A percentile compares a stretch with the other conserved stretches of the same genome.
Conservation (phyloP, 2,329 filamentous ascomycete genomes). For the Cryoendolithus antarcticus region DNA sequence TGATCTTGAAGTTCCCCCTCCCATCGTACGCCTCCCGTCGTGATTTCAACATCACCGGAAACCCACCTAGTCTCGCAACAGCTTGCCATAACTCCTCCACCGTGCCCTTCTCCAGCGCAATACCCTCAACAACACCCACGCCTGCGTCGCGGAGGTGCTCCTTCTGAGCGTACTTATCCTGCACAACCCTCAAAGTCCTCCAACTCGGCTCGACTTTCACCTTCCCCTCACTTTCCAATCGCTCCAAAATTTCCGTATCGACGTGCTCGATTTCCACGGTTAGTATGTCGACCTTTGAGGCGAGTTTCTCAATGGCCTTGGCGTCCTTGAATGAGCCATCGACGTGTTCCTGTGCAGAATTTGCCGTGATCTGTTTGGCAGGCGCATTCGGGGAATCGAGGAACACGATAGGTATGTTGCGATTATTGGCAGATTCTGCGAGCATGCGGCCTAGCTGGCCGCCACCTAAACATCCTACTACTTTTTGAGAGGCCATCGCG, state of each 20-base stretch:
- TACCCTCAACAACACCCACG: conserved; percentile 61
- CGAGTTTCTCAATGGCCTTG: conserved; percentile 67
- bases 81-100: conserved; percentile 51
- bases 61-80: conserved; percentile 50
- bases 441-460: conserved; percentile 79
- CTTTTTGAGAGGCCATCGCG: too few relatives aligned
- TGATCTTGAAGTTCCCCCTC: conserved; percentile 59
- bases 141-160: conserved; percentile 56
- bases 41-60: conserved; percentile 86
- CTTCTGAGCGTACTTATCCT: conserved; percentile 90
- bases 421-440: conserved; percentile 67
- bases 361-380: conserved; percentile 65
- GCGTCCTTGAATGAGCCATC: conserved; percentile 80
- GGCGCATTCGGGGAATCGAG: conserved; percentile 67
- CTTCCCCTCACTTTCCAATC: conserved; percentile 49
- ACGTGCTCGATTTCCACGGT: conserved; percentile 96
- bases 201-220: conserved; percentile 64
- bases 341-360: conserved; percentile 45
- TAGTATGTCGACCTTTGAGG: conserved; percentile 62
- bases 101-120: conserved; percentile 50
- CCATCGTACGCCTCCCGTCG: conserved; percentile 87
- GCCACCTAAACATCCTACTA: conserved; percentile 30
- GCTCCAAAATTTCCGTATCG: conserved; percentile 77
- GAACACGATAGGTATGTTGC: conserved; percentile 68
- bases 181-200: conserved; percentile 76